These are phyloP conservation scores for Chlamydomonas sphaeroides DNA, from an alignment of 139 green algal genomes.

Conservation along the genomic window DNA sequence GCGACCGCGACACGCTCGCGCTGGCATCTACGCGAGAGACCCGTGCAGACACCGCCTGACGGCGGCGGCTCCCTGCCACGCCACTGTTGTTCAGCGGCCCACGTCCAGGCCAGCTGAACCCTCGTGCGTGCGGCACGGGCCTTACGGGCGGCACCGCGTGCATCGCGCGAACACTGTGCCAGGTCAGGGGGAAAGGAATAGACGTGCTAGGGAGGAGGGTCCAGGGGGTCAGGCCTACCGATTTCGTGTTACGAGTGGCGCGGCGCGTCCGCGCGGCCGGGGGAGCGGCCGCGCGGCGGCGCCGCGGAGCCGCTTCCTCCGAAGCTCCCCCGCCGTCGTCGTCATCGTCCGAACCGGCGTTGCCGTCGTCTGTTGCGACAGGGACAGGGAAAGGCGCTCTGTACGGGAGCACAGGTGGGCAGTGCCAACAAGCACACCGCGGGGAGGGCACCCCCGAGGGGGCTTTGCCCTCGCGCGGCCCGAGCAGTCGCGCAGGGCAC, in stretches of 20 bases:
- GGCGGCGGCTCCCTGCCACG: too few species aligned
- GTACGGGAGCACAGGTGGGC: not conserved
- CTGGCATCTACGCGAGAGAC: not conserved
- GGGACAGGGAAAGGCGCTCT: not conserved
- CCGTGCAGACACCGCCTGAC: too few species aligned
- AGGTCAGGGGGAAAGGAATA: too few species aligned
- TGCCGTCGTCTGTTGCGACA: conserved; percentile 29
- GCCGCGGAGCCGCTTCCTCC: not conserved
- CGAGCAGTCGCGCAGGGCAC: too few species aligned
- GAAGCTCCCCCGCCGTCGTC: conserved; percentile 35
- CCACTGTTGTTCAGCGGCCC: too few species aligned
- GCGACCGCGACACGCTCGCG: not conserved
- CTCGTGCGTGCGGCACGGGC: not conserved
- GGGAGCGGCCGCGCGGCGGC: not conserved
- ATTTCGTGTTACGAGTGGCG: conserved; percentile 4
- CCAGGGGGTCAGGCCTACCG: not conserved
- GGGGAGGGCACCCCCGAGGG: too few species aligned
- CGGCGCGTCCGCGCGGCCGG: not conserved
- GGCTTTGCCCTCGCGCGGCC: not conserved
- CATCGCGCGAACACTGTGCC: too few species aligned
- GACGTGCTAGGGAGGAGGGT: too few species aligned
- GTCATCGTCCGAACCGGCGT: conserved; percentile 39
- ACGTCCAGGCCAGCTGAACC: not conserved
- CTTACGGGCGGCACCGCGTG: too few species aligned
- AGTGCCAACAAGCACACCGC: not conserved